phyloP scores from a whole-genome alignment of 768 basidiomycete species.

The Amanita phalloides region DNA sequence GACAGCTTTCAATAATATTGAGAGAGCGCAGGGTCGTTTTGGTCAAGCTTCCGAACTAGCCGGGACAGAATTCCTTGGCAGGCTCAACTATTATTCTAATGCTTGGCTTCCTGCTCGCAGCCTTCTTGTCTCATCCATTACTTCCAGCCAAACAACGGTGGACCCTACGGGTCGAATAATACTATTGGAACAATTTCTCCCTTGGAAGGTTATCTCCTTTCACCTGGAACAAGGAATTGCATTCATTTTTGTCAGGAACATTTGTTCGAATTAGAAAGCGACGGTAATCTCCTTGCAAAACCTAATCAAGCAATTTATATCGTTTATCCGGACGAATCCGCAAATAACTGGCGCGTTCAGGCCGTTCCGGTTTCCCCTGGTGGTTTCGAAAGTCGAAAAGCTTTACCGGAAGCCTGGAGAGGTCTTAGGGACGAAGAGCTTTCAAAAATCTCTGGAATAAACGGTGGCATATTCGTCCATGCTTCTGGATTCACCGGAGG shows the following conservation, averaged over 20 bases:
- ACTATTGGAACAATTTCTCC: constrained; percentile 67
- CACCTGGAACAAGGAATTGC: not conserved
- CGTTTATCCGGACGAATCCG: constrained; percentile 79
- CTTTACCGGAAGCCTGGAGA: constrained; percentile 89
- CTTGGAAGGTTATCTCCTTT: constrained; percentile 65
- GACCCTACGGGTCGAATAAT: constrained; percentile 73
- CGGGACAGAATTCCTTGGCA: constrained; percentile 74
- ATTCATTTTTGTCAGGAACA: constrained; percentile 42
- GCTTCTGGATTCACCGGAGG: constrained; percentile 97
- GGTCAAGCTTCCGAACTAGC: constrained; percentile 69
- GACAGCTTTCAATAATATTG: not conserved
- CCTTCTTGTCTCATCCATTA: constrained; percentile 50
- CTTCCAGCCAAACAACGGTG: constrained; percentile 41
- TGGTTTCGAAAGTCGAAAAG: constrained; percentile 85
- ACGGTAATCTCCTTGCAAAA: constrained; percentile 23
- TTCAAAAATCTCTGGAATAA: constrained; percentile 61
- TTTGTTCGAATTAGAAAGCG: constrained; percentile 76
- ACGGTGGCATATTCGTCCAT: constrained; percentile 86
- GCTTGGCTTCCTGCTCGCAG: constrained; percentile 92
- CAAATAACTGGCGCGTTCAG: constrained; percentile 80
- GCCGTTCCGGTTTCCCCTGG: constrained; percentile 77
- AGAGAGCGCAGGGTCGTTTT: constrained; percentile 50
- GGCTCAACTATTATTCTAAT: constrained; percentile 72
- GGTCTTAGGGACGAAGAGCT: constrained; percentile 82
- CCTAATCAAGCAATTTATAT: constrained; percentile 65